A percentile compares a stretch with the other conserved stretches of the same genome.
phyloP scores from a whole-genome alignment of 805 yeast genomes.

The Priceomyces haplophilus region DNA sequence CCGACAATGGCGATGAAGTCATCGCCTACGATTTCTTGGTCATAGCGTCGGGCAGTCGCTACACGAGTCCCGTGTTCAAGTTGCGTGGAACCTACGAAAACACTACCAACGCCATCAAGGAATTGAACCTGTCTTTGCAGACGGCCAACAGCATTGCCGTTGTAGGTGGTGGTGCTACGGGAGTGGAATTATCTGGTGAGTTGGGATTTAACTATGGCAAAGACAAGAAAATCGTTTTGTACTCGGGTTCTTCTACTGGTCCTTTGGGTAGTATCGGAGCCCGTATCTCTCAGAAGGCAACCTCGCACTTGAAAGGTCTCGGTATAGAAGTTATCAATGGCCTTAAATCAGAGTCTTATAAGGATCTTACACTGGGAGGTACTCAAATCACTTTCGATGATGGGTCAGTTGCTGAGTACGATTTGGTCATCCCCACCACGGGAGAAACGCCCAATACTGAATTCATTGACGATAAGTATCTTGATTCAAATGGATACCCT shows the following conservation, averaged over 20 bases:
- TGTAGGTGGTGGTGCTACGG: conserved; percentile 41
- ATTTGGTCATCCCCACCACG: conserved; percentile 27
- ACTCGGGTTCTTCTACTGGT: conserved; percentile 20
- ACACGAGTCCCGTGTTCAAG: conserved; percentile 23
- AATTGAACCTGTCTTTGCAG: conserved; percentile 14
- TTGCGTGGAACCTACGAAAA: conserved; percentile 16
- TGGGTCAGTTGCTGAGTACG: conserved; percentile 20
- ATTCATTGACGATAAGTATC: conserved; percentile 22
- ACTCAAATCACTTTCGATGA: conserved; percentile 14
- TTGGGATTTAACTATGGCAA: conserved; percentile 20
- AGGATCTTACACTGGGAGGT: conserved; percentile 2
- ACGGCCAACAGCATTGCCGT: conserved; percentile 29
- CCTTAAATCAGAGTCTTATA: conserved; percentile 7
- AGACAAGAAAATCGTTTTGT: conserved; percentile 21
- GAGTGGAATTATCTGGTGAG: conserved; percentile 39
- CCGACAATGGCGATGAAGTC: conserved; percentile 5
- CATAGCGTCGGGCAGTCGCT: conserved; percentile 32
- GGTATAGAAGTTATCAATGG: conserved; percentile 25
- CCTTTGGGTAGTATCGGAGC: conserved; percentile 17
- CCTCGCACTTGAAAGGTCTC: conserved; percentile 13
- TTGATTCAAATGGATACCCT: conserved; percentile 28
- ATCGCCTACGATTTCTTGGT: conserved; percentile 30
- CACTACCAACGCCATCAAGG: conserved; percentile 15
- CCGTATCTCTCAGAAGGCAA: conserved; percentile 12
- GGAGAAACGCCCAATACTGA: conserved; percentile 30